phyloP scores from a whole-genome alignment of 2,329 filamentous ascomycete genomes.

The Magnaporthiopsis rhizophila region DNA sequence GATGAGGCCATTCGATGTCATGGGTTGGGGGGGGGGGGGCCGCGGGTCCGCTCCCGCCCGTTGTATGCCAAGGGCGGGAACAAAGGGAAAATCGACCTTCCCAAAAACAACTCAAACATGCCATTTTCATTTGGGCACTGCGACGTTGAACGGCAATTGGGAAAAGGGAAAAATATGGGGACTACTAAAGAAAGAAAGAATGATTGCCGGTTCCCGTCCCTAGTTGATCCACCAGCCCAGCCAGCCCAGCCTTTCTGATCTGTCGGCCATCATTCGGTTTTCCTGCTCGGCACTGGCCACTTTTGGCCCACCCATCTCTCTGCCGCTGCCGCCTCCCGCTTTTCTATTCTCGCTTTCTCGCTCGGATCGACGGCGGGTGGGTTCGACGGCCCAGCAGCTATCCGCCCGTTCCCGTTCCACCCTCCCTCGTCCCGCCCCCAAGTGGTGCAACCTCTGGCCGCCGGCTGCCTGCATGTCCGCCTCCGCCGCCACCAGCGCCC shows the following conservation, averaged over 20 bases:
- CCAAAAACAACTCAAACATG: background rate
- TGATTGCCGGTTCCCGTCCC: background rate
- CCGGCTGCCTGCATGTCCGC: no score
- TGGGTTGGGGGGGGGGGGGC: background rate
- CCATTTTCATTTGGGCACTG: background rate
- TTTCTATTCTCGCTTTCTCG: background rate
- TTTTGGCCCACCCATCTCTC: background rate
- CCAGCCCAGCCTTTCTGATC: background rate
- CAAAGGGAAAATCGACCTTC: background rate
- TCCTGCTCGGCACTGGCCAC: background rate
- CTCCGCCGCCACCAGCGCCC: background rate
- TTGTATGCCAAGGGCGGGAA: background rate
- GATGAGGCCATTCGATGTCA: background rate
- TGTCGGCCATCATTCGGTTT: background rate
- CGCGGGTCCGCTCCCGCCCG: background rate
- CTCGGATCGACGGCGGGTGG: background rate
- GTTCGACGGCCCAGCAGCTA: background rate
- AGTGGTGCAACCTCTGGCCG: background rate
- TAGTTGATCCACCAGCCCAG: no score
- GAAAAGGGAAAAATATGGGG: background rate
- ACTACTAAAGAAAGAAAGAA: background rate
- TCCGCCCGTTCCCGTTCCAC: background rate
- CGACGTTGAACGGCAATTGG: background rate
- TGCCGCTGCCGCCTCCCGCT: background rate
- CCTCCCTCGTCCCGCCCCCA: no score